phyloP scores from a whole-genome alignment of 2,329 filamentous ascomycete genomes.

The Talaromyces sp. region DNA sequence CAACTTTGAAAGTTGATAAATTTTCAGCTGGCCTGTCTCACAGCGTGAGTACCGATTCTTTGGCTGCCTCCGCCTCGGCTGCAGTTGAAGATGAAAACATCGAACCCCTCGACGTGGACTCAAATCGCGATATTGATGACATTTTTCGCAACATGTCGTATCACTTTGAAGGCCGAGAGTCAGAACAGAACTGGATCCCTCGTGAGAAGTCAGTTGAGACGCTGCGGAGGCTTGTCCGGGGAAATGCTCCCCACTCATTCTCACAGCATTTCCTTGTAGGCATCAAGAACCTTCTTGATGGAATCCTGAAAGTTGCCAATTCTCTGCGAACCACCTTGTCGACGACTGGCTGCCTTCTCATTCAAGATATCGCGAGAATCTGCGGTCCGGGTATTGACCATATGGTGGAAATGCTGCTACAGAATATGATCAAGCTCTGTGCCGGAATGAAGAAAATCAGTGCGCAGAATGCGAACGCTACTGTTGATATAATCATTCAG shows the following conservation, averaged over 20 bases:
- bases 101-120: conserved; percentile 78
- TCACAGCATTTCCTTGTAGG: conserved; percentile 62
- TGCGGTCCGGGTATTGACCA: conserved; percentile 75
- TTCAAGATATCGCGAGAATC: conserved; percentile 76
- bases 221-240: conserved; percentile 70
- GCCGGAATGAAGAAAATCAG: conserved; percentile 89
- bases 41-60: conserved; percentile 12
- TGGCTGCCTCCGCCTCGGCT: conserved; percentile 22
- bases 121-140: conserved; percentile 81
- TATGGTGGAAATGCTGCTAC: conserved; percentile 84
- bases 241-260: conserved; percentile 76
- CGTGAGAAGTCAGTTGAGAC: conserved; percentile 76
- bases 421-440: conserved; percentile 82
- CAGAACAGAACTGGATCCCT: conserved; percentile 84
- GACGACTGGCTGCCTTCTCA: conserved; percentile 73
- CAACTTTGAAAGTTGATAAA: conserved; percentile 17
- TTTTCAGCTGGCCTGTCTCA: conserved; percentile 15
- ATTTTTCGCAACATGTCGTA: conserved; percentile 73
- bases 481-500: conserved; percentile 73
- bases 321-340: conserved; percentile 86
- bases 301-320: conserved; percentile 76
- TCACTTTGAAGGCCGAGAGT: conserved; percentile 80
- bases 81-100: conserved; percentile 62
- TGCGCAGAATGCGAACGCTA: conserved; percentile 73
- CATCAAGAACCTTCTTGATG: conserved; percentile 72